Base-by-base conservation (phyloP, 306 rosid genomes). In the Cucurbita pepo region DNA sequence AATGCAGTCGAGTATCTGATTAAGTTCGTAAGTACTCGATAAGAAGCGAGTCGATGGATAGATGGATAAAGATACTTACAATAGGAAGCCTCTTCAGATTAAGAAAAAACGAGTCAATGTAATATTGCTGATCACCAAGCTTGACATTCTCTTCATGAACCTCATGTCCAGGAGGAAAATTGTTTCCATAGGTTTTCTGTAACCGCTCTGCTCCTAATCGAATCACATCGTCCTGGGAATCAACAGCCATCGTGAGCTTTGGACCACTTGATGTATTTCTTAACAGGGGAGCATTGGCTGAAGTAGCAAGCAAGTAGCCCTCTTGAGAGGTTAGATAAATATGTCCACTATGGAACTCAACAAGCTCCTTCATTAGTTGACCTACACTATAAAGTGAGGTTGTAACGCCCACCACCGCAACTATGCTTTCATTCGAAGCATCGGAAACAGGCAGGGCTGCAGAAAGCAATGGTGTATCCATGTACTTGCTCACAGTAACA, bases 331-430 rank as follows among this genome's bases (percentile, higher is more conserved):
- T 95, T 67, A 95, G 79, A 65, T 95, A 95, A 81, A 95, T 95
- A 69, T 95, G 94, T 14, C 97, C 97, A 75, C 91, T 91, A 36
- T 95, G 99, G 77, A 80, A 61, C 78, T 91, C 99, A 56, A 95
- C 99, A 16, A 91, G 90, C 58, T 95, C 99, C 69, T 86, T 91
- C 99, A 95, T 95, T 56, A 95, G 72, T 79, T 94, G 97, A 38
- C 99, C 99, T 16, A 95, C 95, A 62, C 99, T 88, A 80, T 84
- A 95, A 73, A 95, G 88, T 22, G 99, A 96, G 8, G 97, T 91
- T 12, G 96, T 95, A 57, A 91, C 99, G 38, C 99, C 97, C 73
- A 95, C 99, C 60, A 95, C 99, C 9, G 99, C 99, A 75, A 95
- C 88, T 71, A 89, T 86, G 67, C 86, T 95, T 80, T 88, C 82